Conservation (phyloP, 352 stramenopile species). For the Phytophthora syringae region DNA sequence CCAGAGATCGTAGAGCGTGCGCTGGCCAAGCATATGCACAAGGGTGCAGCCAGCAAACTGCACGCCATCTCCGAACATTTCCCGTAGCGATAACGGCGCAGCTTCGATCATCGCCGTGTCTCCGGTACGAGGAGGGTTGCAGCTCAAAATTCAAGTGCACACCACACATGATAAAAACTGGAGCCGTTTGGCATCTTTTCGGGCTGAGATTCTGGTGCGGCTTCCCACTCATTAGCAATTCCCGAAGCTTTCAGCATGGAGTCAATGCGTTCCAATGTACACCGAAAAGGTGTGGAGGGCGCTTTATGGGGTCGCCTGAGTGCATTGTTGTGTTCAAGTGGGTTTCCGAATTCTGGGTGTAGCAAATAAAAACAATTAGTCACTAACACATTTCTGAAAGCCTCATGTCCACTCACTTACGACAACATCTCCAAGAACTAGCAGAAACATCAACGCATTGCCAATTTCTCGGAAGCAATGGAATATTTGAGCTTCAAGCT, state of each 20-base stretch:
- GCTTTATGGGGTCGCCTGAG: background rate
- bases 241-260: conserved; percentile 39
- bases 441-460: conserved; percentile 74
- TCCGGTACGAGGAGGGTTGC: conserved; percentile 28
- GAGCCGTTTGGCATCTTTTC: conserved; percentile 52
- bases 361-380: background rate
- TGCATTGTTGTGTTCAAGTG: conserved; percentile 14
- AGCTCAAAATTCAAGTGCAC: conserved; percentile 71
- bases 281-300: conserved; percentile 27
- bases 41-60: conserved; percentile 65
- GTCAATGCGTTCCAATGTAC: conserved; percentile 33
- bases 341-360: conserved; percentile 8
- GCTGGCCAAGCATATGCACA: conserved; percentile 63
- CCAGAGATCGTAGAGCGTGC: conserved; percentile 61
- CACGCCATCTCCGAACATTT: conserved; percentile 65
- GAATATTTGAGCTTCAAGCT: conserved; percentile 85
- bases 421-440: conserved; percentile 44
- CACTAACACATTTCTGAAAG: background rate
- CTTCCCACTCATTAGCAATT: conserved; percentile 51
- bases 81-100: conserved; percentile 25
- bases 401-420: conserved; percentile 23
- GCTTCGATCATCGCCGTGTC: conserved; percentile 3
- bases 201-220: conserved; percentile 37
- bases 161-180: conserved; percentile 72
- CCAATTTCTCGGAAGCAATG: conserved; percentile 83